Conservation (phyloP, 805 yeast species). For the Millerozyma miso region DNA sequence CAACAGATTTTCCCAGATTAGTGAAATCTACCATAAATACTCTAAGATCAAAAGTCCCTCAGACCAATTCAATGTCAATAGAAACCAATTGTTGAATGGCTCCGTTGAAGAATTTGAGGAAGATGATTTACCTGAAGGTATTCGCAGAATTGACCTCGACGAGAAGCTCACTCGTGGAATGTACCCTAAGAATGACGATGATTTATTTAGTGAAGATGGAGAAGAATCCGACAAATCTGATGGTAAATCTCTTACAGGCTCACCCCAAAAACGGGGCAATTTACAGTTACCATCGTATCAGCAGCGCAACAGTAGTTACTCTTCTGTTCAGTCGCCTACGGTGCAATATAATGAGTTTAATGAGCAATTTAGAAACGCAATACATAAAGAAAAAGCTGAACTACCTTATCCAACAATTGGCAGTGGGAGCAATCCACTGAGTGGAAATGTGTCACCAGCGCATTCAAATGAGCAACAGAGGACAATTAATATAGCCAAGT, state of each 20-base stretch:
- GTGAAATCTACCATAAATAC: constrained; percentile 42
- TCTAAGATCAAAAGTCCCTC: constrained; percentile 36
- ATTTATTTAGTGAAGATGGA: constrained; percentile 31
- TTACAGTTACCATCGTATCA: constrained; percentile 24
- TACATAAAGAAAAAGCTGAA: constrained; percentile 7
- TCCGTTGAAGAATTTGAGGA: constrained; percentile 32
- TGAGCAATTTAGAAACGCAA: constrained; percentile 30
- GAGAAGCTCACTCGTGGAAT: constrained; percentile 7
- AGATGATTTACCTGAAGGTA: constrained; percentile 27
- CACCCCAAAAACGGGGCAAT: constrained; percentile 6
- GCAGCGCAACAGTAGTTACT: constrained; percentile 28
- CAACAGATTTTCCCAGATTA: constrained; percentile 36
- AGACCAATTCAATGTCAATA: constrained; percentile 32
- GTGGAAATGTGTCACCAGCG: background rate
- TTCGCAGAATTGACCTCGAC: constrained; percentile 23
- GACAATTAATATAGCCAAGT: background rate
- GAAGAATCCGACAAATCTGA: constrained; percentile 19
- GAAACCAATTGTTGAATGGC: constrained; percentile 35
- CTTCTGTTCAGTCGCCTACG: constrained; percentile 40
- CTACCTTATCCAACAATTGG: background rate
- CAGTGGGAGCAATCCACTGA: background rate
- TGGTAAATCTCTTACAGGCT: constrained; percentile 17
- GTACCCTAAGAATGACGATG: constrained; percentile 36
- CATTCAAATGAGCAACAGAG: background rate
- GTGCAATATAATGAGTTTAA: constrained; percentile 41